Evolutionary conservation across 805 yeast species (phyloP), one percentile per base, ranked within the genome.

Genomic region (Vanderwaltozyma yarrowii): DNA sequence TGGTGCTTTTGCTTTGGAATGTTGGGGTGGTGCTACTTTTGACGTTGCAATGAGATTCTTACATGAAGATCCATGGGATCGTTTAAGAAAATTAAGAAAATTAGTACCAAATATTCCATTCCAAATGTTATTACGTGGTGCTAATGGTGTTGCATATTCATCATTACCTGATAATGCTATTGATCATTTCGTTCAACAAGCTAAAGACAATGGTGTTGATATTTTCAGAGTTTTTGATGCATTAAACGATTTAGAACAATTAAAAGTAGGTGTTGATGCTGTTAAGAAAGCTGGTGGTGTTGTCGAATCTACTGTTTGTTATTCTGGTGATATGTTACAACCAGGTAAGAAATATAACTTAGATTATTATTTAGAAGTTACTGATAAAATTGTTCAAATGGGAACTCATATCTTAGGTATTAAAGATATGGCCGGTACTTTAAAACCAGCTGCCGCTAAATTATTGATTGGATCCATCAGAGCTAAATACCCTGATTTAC

Each of bases 21-120:
- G 98, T 71, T 92, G 99, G 99, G 99, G 99, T 67, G 99, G 99
- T 66, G 99, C 99, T 39, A 92, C 99, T 28, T 92, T 92, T 55
- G 99, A 92, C 59, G 99, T 92, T 39, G 82, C 95, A 39, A 88
- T 92, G 97, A 78, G 99, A 66, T 92, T 92, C 74, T 72, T 92
- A 56, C 86, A 89, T 64, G 99, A 92, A 71, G 96, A 88, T 62
- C 99, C 99, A 49, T 92, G 99, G 99, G 94, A 75, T 43, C 78
- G 99, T 66, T 73, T 92, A 62, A 77, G 95, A 63, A 74, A 76
- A 64, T 70, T 92, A 64, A 78, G 98, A 65, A 73, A 73, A 55
- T 73, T 81, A 41, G 97, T 94, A 45, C 99, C 99, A 58, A 92
- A 92, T 69, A 87, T 92, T 60, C 98, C 98, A 39, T 92, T 92